A percentile compares a stretch with the other conserved stretches of the same genome.
Evolutionary conservation across 1,284 basidiomycete genomes (phyloP).

Genomic region (Marasmius tenuissimus): DNA sequence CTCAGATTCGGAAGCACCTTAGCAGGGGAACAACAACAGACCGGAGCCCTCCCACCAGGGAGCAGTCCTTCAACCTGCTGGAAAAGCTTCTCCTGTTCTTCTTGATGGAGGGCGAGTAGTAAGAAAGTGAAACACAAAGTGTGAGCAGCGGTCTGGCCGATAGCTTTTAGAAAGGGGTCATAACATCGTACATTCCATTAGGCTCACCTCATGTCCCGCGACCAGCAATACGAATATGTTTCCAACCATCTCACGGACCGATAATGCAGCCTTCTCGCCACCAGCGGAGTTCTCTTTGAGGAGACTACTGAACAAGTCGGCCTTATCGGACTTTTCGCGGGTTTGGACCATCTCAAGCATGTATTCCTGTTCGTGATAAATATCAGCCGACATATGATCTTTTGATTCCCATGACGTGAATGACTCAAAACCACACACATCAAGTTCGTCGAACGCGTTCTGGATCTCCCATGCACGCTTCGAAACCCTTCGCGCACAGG

Average conservation of each 20-base stretch:
- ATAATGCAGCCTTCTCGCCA: neutral
- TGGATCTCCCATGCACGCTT: neutral
- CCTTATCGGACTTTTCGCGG: neutral
- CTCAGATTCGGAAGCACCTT: neutral
- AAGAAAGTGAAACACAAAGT: slow-evolving; percentile 33
- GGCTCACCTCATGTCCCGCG: slow-evolving; percentile 2
- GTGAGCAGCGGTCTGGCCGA: slow-evolving; percentile 31
- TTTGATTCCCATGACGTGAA: neutral
- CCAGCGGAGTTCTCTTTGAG: neutral
- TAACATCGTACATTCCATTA: too few species aligned
- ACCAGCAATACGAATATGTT: slow-evolving; percentile 1
- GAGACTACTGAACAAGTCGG: neutral
- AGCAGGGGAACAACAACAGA: neutral
- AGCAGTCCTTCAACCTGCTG: slow-evolving; percentile 25
- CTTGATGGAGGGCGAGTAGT: slow-evolving; percentile 36
- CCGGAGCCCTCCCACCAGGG: slow-evolving; percentile 2
- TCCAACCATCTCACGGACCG: neutral
- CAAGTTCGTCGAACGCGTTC: neutral
- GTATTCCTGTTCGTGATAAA: neutral
- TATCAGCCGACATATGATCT: neutral
- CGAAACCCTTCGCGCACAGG: neutral
- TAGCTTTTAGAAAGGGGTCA: slow-evolving; percentile 14
- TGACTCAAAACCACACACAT: neutral
- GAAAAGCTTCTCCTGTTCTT: slow-evolving; percentile 35
- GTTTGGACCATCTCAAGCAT: neutral